Base-by-base conservation (phyloP, 1,139 yeast species). In the Schizosaccharomyces versatilis region DNA sequence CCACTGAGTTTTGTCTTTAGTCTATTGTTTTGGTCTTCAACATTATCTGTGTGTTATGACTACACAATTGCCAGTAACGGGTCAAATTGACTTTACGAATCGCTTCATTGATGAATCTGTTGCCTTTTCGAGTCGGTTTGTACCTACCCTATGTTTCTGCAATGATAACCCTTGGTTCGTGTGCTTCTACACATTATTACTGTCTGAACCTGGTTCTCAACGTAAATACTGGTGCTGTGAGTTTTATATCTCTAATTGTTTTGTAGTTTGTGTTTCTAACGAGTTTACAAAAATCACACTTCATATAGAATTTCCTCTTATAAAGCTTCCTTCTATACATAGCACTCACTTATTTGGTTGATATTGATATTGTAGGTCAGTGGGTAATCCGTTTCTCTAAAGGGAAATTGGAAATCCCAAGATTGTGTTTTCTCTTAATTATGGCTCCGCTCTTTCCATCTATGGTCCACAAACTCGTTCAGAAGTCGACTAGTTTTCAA, bases 41-140 rank as follows among this genome's bases (percentile, higher is more conserved):
- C 69, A 80, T 19, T 79, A 88, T 6, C 80, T 83, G 64, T 83
- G 93, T 59, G 95, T 85, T 66, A 81, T 85, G 82, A 85, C 84
- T 10, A 81, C 94, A 0, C 71, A 84, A 59, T 78, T 83, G 24
- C 93, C 95, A 0, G 82, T 84, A 32, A 85, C 84, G 54, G 93
- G 94, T 6, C 81, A 80, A 19, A 77, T 82, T 14, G 17, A n/a
- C 49, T 51, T 19, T 17, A 39, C 53, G 3, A 7, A 40, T 3
- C 36, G 53, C 12, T 19, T 9, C 14, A 54, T 48, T 14, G 41
- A 49, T 52, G 52, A 10, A 55, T 59, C 36, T 55, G 83, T 53
- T 61, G 93, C 94, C 59, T 84, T 82, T 57, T 79, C 93, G n/a
- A 52, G 79, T 80, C 61, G 90, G 90, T 56, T 56, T 83, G 84